Base-by-base conservation (phyloP, 805 yeast genomes). In the Metschnikowia lochheadii region DNA sequence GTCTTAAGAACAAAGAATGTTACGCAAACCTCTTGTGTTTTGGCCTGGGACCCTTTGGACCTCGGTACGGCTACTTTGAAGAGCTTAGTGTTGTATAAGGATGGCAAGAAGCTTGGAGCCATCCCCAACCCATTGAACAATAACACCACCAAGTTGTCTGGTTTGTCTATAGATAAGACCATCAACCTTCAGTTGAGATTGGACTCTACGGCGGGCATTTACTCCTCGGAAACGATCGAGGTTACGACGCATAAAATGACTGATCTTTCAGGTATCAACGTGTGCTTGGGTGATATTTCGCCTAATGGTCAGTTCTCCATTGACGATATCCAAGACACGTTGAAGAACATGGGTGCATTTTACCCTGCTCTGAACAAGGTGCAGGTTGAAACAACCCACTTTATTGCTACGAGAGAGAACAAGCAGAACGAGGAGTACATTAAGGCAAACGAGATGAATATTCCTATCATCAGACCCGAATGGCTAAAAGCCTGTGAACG, bases 171-270 rank as follows among this genome's bases (percentile, higher is more conserved):
- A 46, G 97, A 92, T 64, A 84, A 89, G 23, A 77, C 79, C 44
- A 92, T 87, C 68, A 79, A 77, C 40, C 92, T 94, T 69, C 89
- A 85, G 62, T 77, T 94, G 60, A 81, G 83, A 57, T 73, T 94
- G 63, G 85, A 83, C 50, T 91, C 99, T 6, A 85, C 96, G 0
- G 95, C 97, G 0, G 99, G 99, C n/a, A 75, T 77, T 10, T 88
- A 78, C 60, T 73, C 73, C 62, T 87, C 96, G 10, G 84, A 89
- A 41, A 69, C 69, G 18, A 65, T 92, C 21, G 78, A 78, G 44
- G 81, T 91, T 14, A 84, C 81, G 51, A 94, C 99, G 3, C 98
- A 90, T 66, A 91, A 89, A 63, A 90, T 92, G 97, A 90, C 97
- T 0, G 97, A 94, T 68, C 76, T 94, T 59, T 79, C 89, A 2